These are phyloP conservation scores for Priceomyces castillae DNA, from an alignment of 805 yeast species.

Conservation along the genomic window DNA sequence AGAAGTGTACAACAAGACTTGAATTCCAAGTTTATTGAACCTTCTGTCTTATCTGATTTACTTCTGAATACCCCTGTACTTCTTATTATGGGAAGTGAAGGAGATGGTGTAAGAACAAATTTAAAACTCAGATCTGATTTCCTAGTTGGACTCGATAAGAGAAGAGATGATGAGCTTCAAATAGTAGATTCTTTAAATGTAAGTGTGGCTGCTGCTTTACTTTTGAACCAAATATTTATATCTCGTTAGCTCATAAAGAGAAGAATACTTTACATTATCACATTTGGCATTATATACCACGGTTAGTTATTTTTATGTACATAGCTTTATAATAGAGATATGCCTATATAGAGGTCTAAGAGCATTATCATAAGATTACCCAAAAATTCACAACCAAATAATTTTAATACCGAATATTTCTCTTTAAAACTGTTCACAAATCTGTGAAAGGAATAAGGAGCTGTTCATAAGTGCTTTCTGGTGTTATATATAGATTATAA, in stretches of 20 bases:
- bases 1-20: slow-evolving; percentile 25
- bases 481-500: too few relatives aligned
- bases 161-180: slow-evolving; percentile 23
- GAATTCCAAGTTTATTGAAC: slow-evolving; percentile 33
- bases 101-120: slow-evolving; percentile 72
- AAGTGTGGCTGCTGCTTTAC: slow-evolving; percentile 80
- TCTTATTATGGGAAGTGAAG: slow-evolving; percentile 83
- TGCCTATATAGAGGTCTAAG: not conserved
- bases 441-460: too few relatives aligned
- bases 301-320: not conserved
- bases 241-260: too few relatives aligned
- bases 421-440: too few relatives aligned
- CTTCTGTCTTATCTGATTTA: slow-evolving; percentile 43
- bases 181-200: slow-evolving; percentile 80
- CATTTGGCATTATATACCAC: too few relatives aligned
- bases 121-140: slow-evolving; percentile 57
- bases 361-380: not conserved
- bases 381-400: not conserved
- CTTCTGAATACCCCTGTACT: slow-evolving; percentile 56
- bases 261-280: too few relatives aligned
- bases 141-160: slow-evolving; percentile 41
- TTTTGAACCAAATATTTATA: slow-evolving; percentile 44
- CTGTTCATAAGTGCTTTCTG: too few relatives aligned
- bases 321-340: not conserved
- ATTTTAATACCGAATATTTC: too few relatives aligned